Evolutionary conservation across 257 asterid genomes (phyloP), one percentile per base, ranked within the genome.

Genomic region (Solanum lignicaule): DNA sequence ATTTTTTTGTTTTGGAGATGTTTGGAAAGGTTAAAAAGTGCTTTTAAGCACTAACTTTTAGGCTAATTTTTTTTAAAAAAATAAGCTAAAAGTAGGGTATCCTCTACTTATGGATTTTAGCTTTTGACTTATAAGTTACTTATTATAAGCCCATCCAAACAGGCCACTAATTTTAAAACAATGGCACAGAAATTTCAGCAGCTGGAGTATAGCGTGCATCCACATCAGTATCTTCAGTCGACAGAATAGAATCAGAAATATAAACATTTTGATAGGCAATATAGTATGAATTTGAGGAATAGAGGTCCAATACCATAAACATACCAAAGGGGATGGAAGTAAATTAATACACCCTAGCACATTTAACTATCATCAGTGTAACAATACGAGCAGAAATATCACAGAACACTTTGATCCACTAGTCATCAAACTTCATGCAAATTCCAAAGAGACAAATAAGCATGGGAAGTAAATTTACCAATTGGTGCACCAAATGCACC

Each of bases 401-500:
- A 46, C 68, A 29, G n/a, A 81, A 81, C 69, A 81, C 69, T 48
- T 29, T 18, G 69, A 81, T 48, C 66, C 43, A 60, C 18, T 32
- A 43, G 76, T 46, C 86, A 79, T 89, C 87, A 58, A 91, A 88
- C 86, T 83, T 82, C 72, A 73, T n/a, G 43, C 20, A 41, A 46
- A 86, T 85, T 58, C 75, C 76, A 66, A 66, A 55, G 39, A 29
- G 33, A 18, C 62, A 9, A 33, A 65, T 41, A 88, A 31, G 58
- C 86, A 65, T 27, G 68, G 88, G 86, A 79, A 84, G 87, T 78
- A 83, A 86, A 86, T 55, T 58, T 94, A 96, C 99, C 96, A 83
- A 94, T 91, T 1, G 99, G 98, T 73, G 95, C 91, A 87, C 98
- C 98, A 91, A 95, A 96, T 35, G 98, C 97, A 55, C 98, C 99